Evolutionary conservation across 148 eudicot genomes (phyloP), one percentile per base, ranked within the genome.

Genomic region (Cornus controversa): DNA sequence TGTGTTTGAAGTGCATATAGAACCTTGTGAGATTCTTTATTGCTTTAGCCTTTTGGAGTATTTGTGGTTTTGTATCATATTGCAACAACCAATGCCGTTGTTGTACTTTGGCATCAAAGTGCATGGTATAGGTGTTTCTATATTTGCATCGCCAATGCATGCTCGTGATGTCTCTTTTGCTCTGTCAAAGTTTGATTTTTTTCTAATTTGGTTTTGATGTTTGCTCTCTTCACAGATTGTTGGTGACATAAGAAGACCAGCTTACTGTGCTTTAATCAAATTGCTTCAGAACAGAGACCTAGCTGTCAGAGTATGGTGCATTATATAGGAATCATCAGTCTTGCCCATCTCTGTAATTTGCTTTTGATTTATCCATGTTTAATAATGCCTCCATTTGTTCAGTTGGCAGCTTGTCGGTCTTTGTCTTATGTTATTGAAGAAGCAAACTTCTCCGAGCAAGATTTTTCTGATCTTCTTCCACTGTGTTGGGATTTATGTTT

Each of bases 201-300:
- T 31, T 31, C 34, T 2, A 54, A 14, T 20, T 54, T 14, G 18
- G 18, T n/a, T 60, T 60, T 60, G 64, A 18, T 60, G 64, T 22
- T 60, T 50, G 57, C 40, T 69, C 60, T 57, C 60, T 76, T 69
- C 73, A 69, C 89, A 94, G 98, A 92, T 92, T 68, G 92, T 91
- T 82, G 97, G 88, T 82, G 99, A 93, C 74, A 92, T 91, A 53
- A 96, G 88, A 87, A 85, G 95, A 89, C 74, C 91, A 25, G 99
- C 93, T 13, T 96, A 96, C 75, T 96, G 95, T 87, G 98, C 98
- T 81, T 84, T 91, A 78, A 89, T 93, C 83, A 89, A 85, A 82
- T 85, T 96, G 84, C 94, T 96, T 76, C 97, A 93, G 88, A 93
- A 96, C 84, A 83, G 82, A 80, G 99, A 96, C 86, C 86, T 96